These are phyloP conservation scores for Noccaea caerulescens DNA, from an alignment of 345 rosid species.

Conservation along the genomic window DNA sequence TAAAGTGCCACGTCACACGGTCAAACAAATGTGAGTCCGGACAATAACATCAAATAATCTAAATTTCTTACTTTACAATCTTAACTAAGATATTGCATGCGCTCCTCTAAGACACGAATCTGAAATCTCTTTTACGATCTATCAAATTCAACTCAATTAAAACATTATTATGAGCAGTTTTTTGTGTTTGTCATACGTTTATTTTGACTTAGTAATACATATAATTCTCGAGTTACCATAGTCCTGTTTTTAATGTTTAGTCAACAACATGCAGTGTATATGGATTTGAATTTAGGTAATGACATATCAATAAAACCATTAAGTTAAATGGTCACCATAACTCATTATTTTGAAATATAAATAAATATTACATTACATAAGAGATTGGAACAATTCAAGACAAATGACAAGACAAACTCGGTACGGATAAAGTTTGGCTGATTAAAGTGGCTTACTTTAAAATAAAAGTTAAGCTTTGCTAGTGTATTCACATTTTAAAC, in stretches of 20 bases:
- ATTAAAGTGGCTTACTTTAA: too few species aligned
- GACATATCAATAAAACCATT: too few species aligned
- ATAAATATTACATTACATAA: too few species aligned
- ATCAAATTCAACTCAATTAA: background rate
- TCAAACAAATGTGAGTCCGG: constrained; percentile 31
- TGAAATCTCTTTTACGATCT: constrained; percentile 4
- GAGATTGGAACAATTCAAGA: background rate
- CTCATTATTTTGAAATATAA: too few species aligned
- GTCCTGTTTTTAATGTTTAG: too few species aligned
- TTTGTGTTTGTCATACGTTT: background rate
- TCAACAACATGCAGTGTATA: too few species aligned
- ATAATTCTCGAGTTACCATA: too few species aligned
- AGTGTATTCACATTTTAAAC: constrained; percentile 8
- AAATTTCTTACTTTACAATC: constrained; percentile 11
- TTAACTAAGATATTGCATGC: constrained; percentile 35
- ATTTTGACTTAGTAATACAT: background rate
- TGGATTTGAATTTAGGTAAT: too few species aligned
- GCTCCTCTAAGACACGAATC: constrained; percentile 29
- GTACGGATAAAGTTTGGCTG: background rate
- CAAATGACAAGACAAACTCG: constrained; percentile 4
- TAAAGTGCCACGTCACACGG: constrained; percentile 49
- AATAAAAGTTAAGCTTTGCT: background rate
- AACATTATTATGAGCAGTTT: constrained; percentile 7
- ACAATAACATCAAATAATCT: constrained; percentile 23
- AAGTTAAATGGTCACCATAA: too few species aligned